Conservation (phyloP, 2,329 filamentous ascomycete species). For the Aaosphaeria pasadenensis region DNA sequence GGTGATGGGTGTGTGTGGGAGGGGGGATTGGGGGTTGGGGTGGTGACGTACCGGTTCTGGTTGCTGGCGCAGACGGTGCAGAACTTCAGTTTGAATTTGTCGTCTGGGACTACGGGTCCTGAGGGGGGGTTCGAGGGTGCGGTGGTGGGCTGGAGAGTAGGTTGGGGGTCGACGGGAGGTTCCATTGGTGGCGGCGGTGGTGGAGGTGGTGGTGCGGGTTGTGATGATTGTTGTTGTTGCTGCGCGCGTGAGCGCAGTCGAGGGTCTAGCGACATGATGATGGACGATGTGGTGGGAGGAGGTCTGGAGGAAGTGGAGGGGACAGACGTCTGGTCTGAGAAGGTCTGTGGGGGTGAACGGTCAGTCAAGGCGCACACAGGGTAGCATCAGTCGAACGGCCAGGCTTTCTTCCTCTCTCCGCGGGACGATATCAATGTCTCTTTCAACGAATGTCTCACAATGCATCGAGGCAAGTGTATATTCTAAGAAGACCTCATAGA, state of each 20-base stretch:
- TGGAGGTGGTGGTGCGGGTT: conserved; percentile 43
- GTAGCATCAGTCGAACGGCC: no score
- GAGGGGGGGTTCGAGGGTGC: conserved; percentile 4
- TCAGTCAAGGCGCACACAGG: no score
- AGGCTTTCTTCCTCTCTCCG: no score
- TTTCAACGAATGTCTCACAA: no score
- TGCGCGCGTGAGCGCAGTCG: conserved; percentile 43
- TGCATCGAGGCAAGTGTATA: background rate
- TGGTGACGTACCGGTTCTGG: conserved; percentile 73
- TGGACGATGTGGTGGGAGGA: background rate
- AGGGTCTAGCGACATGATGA: conserved; percentile 44
- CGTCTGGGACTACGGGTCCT: conserved; percentile 26
- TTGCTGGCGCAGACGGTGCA: conserved; percentile 99
- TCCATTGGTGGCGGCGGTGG: conserved; percentile 43
- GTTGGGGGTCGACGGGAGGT: conserved; percentile 30
- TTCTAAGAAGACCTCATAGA: conserved; percentile 49
- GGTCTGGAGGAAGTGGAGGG: no score
- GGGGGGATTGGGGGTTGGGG: background rate
- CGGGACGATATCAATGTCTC: no score
- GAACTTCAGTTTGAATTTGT: conserved; percentile 86
- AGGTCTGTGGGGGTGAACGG: no score
- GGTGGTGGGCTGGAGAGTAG: conserved; percentile 13
- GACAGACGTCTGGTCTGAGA: no score
- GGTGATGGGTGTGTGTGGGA: background rate
- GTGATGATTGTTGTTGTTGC: conserved; percentile 5